Conservation (phyloP, 2,329 filamentous ascomycete genomes). For the Chalaropsis ovoidea region DNA sequence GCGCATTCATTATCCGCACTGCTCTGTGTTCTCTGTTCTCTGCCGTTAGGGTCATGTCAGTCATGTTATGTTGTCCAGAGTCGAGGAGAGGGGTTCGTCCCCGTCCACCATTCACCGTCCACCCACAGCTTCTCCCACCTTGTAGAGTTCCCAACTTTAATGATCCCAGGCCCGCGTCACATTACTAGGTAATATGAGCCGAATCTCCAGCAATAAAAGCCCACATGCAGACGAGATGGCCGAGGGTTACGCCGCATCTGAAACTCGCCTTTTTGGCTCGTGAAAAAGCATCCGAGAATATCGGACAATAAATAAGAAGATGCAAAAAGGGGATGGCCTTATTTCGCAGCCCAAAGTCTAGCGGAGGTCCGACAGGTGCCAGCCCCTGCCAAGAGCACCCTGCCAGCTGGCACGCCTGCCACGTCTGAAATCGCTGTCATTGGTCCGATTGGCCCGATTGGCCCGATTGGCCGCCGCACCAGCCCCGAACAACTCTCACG, state of each 20-base stretch:
- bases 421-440: too few relatives aligned
- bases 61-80: too few relatives aligned
- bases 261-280: constrained; percentile 6
- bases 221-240: background rate
- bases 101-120: background rate
- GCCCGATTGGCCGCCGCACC: background rate
- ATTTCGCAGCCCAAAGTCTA: background rate
- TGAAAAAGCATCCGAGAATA: constrained; percentile 11
- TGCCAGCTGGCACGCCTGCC: background rate
- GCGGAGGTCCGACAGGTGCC: background rate
- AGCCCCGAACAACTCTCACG: background rate
- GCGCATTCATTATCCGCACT: too few relatives aligned
- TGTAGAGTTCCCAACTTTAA: background rate
- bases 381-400: background rate
- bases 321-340: background rate
- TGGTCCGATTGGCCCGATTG: too few relatives aligned
- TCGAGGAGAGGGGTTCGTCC: too few relatives aligned
- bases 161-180: constrained; percentile 5
- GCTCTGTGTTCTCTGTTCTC: too few relatives aligned
- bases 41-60: too few relatives aligned
- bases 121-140: background rate
- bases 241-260: constrained; percentile 2
- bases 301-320: background rate
- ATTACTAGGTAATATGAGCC: background rate
- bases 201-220: too few relatives aligned